A percentile compares a stretch with the other conserved stretches of the same genome.
Evolutionary conservation across 371 early-diverging fungal species (phyloP).

Genomic region (Mucor irregularis): DNA sequence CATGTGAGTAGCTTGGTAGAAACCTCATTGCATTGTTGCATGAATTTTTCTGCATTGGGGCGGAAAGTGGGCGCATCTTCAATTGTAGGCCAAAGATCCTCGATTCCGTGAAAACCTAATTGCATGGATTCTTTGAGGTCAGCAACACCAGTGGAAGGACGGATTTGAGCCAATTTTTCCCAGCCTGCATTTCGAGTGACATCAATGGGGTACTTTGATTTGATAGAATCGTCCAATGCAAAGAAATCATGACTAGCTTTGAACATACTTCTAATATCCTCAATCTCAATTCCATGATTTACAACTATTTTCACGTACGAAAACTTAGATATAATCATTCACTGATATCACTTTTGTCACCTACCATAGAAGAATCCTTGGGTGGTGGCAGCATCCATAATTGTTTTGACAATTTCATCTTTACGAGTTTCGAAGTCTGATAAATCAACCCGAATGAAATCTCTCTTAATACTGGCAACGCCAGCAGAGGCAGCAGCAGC

Average conservation of each 20-base stretch:
- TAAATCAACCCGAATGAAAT: constrained; percentile 20
- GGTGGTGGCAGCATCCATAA: constrained; percentile 18
- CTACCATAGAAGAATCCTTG: constrained; percentile 30
- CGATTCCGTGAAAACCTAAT: constrained; percentile 31
- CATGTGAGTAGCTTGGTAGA: constrained; percentile 29
- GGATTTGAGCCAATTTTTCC: constrained; percentile 36
- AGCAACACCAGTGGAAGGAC: constrained; percentile 37
- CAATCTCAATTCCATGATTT: constrained; percentile 32
- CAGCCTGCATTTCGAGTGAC: constrained; percentile 37
- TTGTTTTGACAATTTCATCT: constrained; percentile 11
- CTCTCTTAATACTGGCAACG: constrained; percentile 13
- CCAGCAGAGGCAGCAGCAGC: constrained; percentile 22
- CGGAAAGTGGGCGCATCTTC: constrained; percentile 35
- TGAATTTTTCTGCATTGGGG: constrained; percentile 18
- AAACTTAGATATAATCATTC: too few relatives aligned
- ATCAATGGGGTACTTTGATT: constrained; percentile 30
- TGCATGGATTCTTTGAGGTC: constrained; percentile 41
- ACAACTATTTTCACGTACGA: too few relatives aligned
- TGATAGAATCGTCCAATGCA: constrained; percentile 28
- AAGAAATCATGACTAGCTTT: constrained; percentile 31
- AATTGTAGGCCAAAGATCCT: constrained; percentile 32
- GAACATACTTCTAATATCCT: constrained; percentile 34
- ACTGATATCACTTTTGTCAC: too few relatives aligned
- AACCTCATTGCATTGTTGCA: constrained; percentile 32
- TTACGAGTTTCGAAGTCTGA: constrained; percentile 23